Conservation (phyloP, 1,139 yeast species). For the Magnusiomyces clavatus region DNA sequence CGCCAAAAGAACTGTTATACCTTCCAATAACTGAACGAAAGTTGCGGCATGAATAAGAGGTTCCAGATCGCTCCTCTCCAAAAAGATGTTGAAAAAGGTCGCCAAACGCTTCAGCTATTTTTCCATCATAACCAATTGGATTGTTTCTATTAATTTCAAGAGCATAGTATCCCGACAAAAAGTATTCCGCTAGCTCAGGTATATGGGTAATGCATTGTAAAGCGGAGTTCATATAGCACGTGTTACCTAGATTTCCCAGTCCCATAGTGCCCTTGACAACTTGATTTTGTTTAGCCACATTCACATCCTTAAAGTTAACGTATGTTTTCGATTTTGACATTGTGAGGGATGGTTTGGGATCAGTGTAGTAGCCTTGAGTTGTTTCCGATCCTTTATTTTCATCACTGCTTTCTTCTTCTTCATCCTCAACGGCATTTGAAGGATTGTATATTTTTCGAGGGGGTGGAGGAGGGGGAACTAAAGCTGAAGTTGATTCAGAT, state of each 20-base stretch:
- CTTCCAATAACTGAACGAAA: constrained; percentile 77
- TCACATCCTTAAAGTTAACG: too few species aligned
- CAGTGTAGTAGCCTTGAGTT: too few species aligned
- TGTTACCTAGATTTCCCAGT: constrained; percentile 76
- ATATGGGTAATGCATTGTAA: constrained; percentile 83
- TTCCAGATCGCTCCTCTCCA: constrained; percentile 6
- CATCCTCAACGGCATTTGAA: too few species aligned
- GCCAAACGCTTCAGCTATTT: constrained; percentile 31
- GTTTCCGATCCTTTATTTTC: too few species aligned
- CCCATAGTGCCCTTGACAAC: constrained; percentile 43
- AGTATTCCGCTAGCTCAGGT: constrained; percentile 76
- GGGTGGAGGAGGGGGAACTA: constrained; percentile 2
- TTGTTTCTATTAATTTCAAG: constrained; percentile 65
- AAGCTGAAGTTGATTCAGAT: constrained; percentile 2
- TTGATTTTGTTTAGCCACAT: too few species aligned
- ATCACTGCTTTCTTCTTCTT: too few species aligned
- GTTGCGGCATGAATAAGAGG: constrained; percentile 51
- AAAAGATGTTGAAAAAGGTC: constrained; percentile 7
- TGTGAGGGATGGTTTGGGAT: too few species aligned
- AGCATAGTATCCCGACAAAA: constrained; percentile 48
- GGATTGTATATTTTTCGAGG: neutral
- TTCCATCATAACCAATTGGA: constrained; percentile 77
- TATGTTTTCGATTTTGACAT: too few species aligned
- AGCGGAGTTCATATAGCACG: constrained; percentile 97
- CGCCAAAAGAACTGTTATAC: constrained; percentile 74